These are phyloP conservation scores for Paracoccidioides lutzii DNA, from an alignment of 2,329 filamentous ascomycete genomes.

Conservation along the genomic window DNA sequence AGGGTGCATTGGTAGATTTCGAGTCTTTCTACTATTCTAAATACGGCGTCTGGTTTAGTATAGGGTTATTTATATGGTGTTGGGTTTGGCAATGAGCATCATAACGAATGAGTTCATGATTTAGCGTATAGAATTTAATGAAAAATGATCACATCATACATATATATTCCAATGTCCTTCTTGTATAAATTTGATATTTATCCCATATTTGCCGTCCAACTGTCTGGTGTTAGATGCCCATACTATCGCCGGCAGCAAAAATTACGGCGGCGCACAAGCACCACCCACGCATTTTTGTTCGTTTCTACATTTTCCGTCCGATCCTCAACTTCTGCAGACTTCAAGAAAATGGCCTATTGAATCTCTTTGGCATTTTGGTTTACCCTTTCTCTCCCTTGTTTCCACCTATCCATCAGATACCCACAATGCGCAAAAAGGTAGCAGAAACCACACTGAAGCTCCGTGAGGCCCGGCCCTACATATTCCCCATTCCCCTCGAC, in stretches of 20 bases:
- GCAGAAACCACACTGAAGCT: neutral
- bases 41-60: neutral
- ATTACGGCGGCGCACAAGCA: neutral
- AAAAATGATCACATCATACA: neutral
- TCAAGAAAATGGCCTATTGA: neutral
- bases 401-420: neutral
- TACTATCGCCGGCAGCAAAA: too few species aligned
- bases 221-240: too few species aligned
- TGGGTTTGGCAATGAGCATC: neutral
- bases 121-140: neutral
- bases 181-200: too few species aligned
- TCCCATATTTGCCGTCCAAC: too few species aligned
- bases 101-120: neutral
- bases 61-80: neutral
- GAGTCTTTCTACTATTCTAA: neutral
- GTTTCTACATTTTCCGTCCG: neutral
- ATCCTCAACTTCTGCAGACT: neutral
- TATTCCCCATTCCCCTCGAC: conserved; percentile 8
- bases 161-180: neutral
- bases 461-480: neutral
- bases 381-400: neutral
- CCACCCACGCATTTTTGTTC: neutral
- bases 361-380: neutral
- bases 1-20: neutral
- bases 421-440: conserved; percentile 1